Conservation (phyloP, 2,329 filamentous ascomycete genomes). For the Basipetospora chlamydospora region DNA sequence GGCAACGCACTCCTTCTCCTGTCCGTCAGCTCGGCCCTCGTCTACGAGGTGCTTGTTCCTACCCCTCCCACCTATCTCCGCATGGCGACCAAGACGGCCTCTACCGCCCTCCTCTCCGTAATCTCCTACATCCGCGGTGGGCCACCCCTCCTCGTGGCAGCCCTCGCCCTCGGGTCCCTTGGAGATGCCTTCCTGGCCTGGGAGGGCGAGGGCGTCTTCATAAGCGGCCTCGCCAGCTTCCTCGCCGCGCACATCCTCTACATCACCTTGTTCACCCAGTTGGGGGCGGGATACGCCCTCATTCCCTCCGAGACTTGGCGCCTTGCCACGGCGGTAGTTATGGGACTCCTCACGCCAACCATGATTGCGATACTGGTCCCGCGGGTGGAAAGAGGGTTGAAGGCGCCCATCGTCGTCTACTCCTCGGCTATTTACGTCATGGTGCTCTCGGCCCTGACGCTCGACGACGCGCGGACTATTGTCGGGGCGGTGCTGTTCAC, state of each 20-base stretch:
- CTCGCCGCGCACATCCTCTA: slow-evolving; percentile 20
- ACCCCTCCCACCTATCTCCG: slow-evolving; percentile 13
- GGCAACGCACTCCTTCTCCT: slow-evolving; percentile 5
- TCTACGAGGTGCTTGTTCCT: slow-evolving; percentile 10
- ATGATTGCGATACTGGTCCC: slow-evolving; percentile 16
- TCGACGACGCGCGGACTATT: slow-evolving; percentile 12
- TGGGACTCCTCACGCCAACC: slow-evolving; percentile 12
- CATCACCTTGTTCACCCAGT: slow-evolving; percentile 13
- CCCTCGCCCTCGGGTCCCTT: slow-evolving; percentile 16
- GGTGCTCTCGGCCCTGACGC: slow-evolving; percentile 16
- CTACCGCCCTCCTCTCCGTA: slow-evolving; percentile 15
- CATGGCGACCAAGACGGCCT: slow-evolving; percentile 16
- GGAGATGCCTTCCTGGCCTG: slow-evolving; percentile 23
- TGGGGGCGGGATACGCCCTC: slow-evolving; percentile 6
- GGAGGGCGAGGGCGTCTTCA: slow-evolving; percentile 17
- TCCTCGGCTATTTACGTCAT: slow-evolving; percentile 17
- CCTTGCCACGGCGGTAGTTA: slow-evolving; percentile 7
- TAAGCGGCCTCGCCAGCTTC: slow-evolving; percentile 19
- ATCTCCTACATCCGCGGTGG: not conserved
- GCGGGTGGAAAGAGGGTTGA: slow-evolving; percentile 11
- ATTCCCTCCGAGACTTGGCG: slow-evolving; percentile 9
- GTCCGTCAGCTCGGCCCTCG: slow-evolving; percentile 8
- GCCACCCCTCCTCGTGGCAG: slow-evolving; percentile 11
- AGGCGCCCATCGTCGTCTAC: slow-evolving; percentile 17
- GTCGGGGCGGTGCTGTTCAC: slow-evolving; percentile 18